These are phyloP conservation scores for Apophysomyces ossiformis DNA, from an alignment of 371 early-diverging fungal species.

Conservation along the genomic window DNA sequence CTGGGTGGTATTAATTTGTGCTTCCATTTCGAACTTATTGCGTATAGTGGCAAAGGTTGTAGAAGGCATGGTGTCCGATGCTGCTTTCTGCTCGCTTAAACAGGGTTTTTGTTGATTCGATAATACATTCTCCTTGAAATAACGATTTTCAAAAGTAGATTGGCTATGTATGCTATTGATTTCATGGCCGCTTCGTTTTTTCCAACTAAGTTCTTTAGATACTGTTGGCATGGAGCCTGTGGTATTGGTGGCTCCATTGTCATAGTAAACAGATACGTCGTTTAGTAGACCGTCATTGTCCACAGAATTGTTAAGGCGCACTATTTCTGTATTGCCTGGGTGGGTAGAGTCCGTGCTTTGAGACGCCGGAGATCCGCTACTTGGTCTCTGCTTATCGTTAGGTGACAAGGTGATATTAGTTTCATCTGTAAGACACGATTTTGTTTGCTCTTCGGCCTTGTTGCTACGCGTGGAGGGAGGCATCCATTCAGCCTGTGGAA, in stretches of 20 bases:
- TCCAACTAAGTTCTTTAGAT: neutral
- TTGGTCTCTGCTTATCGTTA: neutral
- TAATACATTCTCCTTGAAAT: neutral
- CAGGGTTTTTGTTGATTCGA: no score
- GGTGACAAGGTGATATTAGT: neutral
- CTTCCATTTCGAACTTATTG: neutral
- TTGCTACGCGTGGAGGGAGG: neutral
- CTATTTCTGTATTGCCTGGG: neutral
- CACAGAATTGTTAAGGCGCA: no score
- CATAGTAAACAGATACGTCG: neutral
- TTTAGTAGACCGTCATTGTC: neutral
- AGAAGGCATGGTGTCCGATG: neutral
- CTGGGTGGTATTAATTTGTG: neutral
- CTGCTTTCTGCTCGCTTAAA: neutral
- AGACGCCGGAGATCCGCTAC: neutral
- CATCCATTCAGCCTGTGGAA: neutral
- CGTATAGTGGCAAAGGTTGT: neutral
- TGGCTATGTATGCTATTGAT: neutral
- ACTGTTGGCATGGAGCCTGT: neutral
- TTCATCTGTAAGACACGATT: neutral
- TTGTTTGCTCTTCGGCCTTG: neutral
- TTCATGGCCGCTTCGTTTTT: neutral
- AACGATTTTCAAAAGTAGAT: neutral
- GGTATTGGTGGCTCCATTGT: neutral
- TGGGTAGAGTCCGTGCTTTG: slow-evolving; percentile 1